Base-by-base conservation (phyloP, 2,329 filamentous ascomycete species). In the Hypomyces perniciosus region DNA sequence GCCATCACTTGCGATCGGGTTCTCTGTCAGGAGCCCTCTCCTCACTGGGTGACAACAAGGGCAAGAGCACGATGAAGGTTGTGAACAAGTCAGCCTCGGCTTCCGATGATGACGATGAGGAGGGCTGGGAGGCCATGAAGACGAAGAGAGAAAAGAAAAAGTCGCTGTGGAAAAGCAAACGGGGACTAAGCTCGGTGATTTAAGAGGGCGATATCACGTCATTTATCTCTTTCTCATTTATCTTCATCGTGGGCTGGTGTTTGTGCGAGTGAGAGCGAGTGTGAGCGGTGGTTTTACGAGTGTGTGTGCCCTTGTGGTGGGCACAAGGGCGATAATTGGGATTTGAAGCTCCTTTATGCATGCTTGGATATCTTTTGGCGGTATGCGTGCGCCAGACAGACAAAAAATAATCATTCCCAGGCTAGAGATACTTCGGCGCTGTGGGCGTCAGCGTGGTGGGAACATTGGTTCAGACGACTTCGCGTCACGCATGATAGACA, bases 101-200 rank as follows among this genome's bases (percentile, higher is more conserved):
- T 26, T 69, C 70, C 10, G 68, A 71, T 41, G 80, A 85, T 31
- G 52, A 86, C 44, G 82, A 86, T 13, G 83, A 86, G 48, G 74
- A 84, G 60, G 84, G 81, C 12, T 87, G 84, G 84, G 82, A 80
- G 55, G 80, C 82, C 30, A 85, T 87, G 81, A 82, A 81, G 62
- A 80, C 80, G 50, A 85, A 85, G 70, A 74, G 81, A 52, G 81
- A 85, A 51, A 80, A 84, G 72, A 86, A 85, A 71, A 79, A 77
- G 61, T 80, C 79, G n/a, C 57, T 79, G 34, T 86, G 84, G 84
- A 78, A 74, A 64, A 73, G 72, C 40, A 86, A 84, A 85, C 52
- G 84, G 68, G 70, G 65, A 40, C 62, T 74, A 43, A 72, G 74
- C 37, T 68, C 74, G 26, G 66, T 78, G 56, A 76, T 78, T 59